phyloP scores from a whole-genome alignment of 2,329 filamentous ascomycete genomes.

The Aspergillus sp. region DNA sequence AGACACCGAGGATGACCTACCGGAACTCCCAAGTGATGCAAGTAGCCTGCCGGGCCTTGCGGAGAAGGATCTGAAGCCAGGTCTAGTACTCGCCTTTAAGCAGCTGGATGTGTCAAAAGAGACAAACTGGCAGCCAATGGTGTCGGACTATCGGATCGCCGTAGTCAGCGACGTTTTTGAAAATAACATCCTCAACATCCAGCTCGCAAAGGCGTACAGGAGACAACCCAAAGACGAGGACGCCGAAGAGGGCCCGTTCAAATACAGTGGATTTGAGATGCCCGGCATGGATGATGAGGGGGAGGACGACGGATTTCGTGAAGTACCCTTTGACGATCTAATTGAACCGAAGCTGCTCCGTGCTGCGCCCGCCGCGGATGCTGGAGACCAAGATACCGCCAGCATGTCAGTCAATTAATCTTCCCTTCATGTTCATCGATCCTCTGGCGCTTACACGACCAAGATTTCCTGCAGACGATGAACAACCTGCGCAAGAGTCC shows the following conservation, averaged over 20 bases:
- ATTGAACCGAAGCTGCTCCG: conserved; percentile 67
- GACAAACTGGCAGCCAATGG: conserved; percentile 47
- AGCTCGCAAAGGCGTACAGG: conserved; percentile 69
- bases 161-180: conserved; percentile 59
- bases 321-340: conserved; percentile 61
- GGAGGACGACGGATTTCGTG: conserved; percentile 61
- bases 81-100: conserved; percentile 48
- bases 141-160: conserved; percentile 63
- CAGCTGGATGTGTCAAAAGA: conserved; percentile 48
- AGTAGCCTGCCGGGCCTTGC: conserved; percentile 55
- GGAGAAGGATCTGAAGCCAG: conserved; percentile 32
- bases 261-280: conserved; percentile 78
- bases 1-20: conserved; percentile 50
- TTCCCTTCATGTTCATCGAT: conserved; percentile 20
- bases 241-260: conserved; percentile 59
- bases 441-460: conserved; percentile 28
- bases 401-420: conserved; percentile 41
- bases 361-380: conserved; percentile 32
- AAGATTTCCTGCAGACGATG: conserved; percentile 30
- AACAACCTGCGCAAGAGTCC: conserved; percentile 22
- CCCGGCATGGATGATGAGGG: conserved; percentile 60
- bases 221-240: conserved; percentile 50
- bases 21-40: conserved; percentile 58
- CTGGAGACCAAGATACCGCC: conserved; percentile 30
- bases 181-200: conserved; percentile 57